Conservation (phyloP, 2,329 filamentous ascomycete genomes). For the Cylindrodendrum hubeiense region DNA sequence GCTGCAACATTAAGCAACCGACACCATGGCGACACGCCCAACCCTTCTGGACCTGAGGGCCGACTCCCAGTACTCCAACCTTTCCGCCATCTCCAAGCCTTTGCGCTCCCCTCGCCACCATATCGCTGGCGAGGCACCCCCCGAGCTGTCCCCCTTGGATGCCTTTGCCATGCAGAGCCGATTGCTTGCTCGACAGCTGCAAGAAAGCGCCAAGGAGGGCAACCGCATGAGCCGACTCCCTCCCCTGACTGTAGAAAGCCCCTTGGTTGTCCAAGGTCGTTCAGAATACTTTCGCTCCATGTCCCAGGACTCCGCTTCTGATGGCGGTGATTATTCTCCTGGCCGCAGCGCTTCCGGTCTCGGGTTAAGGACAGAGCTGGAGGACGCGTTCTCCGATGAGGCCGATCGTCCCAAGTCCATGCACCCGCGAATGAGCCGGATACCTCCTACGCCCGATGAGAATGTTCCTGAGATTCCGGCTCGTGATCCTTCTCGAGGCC, state of each 20-base stretch:
- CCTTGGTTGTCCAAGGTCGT: conserved; percentile 79
- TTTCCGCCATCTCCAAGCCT: conserved; percentile 62
- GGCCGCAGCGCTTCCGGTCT: conserved; percentile 47
- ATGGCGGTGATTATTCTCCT: conserved; percentile 50
- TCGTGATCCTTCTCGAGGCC: conserved; percentile 56
- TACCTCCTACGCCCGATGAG: conserved; percentile 64
- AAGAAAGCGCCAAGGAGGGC: conserved; percentile 80
- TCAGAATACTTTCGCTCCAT: conserved; percentile 85
- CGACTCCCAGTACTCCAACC: conserved; percentile 64
- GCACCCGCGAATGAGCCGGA: conserved; percentile 79
- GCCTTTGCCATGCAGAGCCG: conserved; percentile 94
- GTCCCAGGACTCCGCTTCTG: conserved; percentile 71
- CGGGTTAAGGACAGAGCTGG: conserved; percentile 67
- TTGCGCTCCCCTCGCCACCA: conserved; percentile 80
- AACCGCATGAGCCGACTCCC: conserved; percentile 88
- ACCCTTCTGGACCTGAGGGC: conserved; percentile 71
- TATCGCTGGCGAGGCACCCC: conserved; percentile 84
- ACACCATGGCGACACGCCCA: conserved; percentile 69
- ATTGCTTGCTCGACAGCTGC: conserved; percentile 86
- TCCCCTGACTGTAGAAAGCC: conserved; percentile 84
- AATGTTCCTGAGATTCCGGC: conserved; percentile 60
- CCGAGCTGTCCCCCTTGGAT: conserved; percentile 93
- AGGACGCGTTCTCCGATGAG: conserved; percentile 63
- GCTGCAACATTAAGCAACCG: conserved; percentile 29
- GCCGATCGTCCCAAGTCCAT: conserved; percentile 76